Evolutionary conservation across 2,329 filamentous ascomycete genomes (phyloP), one percentile per base, ranked within the genome.

Genomic region (Pseudogymnoascus sp.): DNA sequence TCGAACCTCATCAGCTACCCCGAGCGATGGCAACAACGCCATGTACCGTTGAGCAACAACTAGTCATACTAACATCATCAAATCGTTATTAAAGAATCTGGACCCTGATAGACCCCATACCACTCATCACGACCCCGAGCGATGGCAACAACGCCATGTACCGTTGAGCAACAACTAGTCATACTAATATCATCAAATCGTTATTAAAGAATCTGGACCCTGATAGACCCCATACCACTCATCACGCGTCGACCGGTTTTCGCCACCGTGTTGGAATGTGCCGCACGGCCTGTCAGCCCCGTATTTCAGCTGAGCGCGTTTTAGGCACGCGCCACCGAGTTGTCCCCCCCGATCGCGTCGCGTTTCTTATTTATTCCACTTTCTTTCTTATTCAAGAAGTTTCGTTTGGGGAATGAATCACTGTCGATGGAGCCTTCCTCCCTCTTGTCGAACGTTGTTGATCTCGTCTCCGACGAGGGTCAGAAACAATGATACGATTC

Each of bases 151-250:
- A 52, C 45, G 23, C 45, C 45, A 52, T 11, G 23, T 31, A 31
- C 45, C n/a, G 29, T 52, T 31, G 23, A 23, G 45, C 6, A 52
- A 31, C 16, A 33, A 52, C 14, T 14, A 52, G 45, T 21, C 45
- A 52, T 52, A 52, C 4, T 49, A 29, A 49, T 49, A 52, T 52
- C 45, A 52, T 52, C 45, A 52, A n/a, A 16, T 52, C 45, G 23
- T 33, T 52, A 16, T 33, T 52, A 16, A 52, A 31, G 23, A 52
- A 49, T 16, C 23, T 21, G 23, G 23, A 31, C 19, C 19, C 16
- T 52, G 45, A 52, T 31, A 16, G 45, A 52, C 26, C 23, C 29
- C 23, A 14, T 14, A 52, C 43, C 43, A 29, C 23, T 52, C 45
- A 31, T 52, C 45, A 52, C 23, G 45, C 45, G 45, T 29, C 23